Conservation (phyloP, 1,139 yeast species). For the Saccharomyces hybrid region DNA sequence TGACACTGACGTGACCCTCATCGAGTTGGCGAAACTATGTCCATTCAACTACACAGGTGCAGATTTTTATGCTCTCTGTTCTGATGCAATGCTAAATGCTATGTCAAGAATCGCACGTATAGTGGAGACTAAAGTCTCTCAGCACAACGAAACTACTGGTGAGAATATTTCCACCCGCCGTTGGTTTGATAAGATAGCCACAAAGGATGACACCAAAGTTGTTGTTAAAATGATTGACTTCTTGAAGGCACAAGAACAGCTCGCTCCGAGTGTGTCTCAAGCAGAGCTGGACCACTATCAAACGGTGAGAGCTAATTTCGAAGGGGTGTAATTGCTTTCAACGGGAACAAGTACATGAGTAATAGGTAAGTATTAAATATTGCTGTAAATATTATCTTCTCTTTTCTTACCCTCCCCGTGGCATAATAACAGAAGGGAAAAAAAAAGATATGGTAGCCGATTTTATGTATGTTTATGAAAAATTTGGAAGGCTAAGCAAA, state of each 20-base stretch:
- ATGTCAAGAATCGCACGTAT: constrained; percentile 81
- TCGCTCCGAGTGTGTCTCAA: constrained; percentile 79
- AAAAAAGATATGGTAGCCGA: background rate
- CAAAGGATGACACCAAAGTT: constrained; percentile 58
- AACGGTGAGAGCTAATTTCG: constrained; percentile 70
- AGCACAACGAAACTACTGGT: constrained; percentile 40
- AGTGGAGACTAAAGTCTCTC: constrained; percentile 59
- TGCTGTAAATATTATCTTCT: background rate
- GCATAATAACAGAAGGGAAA: background rate
- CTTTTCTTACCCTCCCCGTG: background rate
- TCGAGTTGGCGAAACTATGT: constrained; percentile 58
- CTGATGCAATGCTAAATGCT: constrained; percentile 91
- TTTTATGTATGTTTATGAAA: background rate
- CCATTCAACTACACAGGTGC: constrained; percentile 94
- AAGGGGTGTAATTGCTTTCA: constrained; percentile 22
- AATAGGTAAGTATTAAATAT: background rate
- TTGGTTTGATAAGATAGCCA: constrained; percentile 88
- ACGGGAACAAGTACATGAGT: background rate
- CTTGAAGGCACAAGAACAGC: constrained; percentile 58
- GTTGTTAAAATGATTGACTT: constrained; percentile 67
- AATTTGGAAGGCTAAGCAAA: background rate
- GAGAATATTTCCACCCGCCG: constrained; percentile 56
- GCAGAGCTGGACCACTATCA: constrained; percentile 81
- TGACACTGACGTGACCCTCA: constrained; percentile 52
- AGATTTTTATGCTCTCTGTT: constrained; percentile 89